Evolutionary conservation across 768 basidiomycete genomes (phyloP), one percentile per base, ranked within the genome.

Genomic region (Tubosaeta sp.): DNA sequence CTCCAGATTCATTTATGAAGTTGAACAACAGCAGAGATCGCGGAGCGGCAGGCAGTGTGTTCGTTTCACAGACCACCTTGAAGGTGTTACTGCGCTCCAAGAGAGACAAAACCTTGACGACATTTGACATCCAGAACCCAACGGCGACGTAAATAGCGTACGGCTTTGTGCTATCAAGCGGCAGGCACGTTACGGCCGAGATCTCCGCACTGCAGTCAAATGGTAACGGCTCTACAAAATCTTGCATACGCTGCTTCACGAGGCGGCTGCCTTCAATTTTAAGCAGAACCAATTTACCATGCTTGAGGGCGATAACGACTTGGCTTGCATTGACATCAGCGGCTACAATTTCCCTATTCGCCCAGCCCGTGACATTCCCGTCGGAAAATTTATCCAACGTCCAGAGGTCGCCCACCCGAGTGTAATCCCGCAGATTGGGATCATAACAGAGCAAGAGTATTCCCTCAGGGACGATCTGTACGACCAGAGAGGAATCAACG

Each of bases 101-200:
- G 34, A 77, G 56, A 5, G 64, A 61, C 47, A 88, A 71, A 30
- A 93, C 68, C 58, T 83, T 76, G 35, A 93, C 75, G 8, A 66
- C 59, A 57, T 85, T 86, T 3, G 79, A 77, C 19, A 76, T 77
- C 91, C 93, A 95, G 58, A 88, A 88, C 0, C 84, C 81, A n/a
- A 87, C 81, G 0, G 77, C 80, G 24, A 87, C 67, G 46, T 77
- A 57, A 10, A 67, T 66, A 1, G 87, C 66, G 48, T 73, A 82
- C 29, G 67, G 62, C 55, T 76, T 76, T 10, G 64, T 56, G 1
- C 71, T 60, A 56, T 86, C 78, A 16, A 81, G 59, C 0, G 85
- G 82, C 3, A 73, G 62, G 56, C 89, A 82, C 0, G 85, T 84
- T 30, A 94, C 69, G 0, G 86, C 78, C 10, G 90, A 87, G 46